These are phyloP conservation scores for Aleurites moluccanus DNA, from an alignment of 441 rosid species.

Conservation along the genomic window DNA sequence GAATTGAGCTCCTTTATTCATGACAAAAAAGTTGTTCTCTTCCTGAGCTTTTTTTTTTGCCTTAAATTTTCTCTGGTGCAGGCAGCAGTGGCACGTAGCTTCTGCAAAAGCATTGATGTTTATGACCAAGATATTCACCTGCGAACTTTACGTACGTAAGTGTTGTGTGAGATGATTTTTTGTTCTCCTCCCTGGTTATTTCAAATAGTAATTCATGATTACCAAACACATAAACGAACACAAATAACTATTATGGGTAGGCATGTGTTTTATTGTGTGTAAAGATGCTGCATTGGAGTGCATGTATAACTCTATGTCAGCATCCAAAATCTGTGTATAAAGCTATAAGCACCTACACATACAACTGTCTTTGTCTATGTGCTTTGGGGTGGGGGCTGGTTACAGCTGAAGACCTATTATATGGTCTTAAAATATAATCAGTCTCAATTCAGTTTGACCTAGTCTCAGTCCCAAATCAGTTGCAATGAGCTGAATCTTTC, in stretches of 20 bases:
- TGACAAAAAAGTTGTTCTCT: neutral
- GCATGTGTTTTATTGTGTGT: neutral
- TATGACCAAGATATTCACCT: constrained; percentile 79
- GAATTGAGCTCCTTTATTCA: neutral
- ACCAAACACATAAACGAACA: neutral
- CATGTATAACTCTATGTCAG: neutral
- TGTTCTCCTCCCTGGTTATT: neutral
- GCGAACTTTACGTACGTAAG: constrained; percentile 54
- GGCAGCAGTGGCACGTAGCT: constrained; percentile 68
- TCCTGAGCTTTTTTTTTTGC: neutral
- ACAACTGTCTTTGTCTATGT: neutral
- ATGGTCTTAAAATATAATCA: neutral
- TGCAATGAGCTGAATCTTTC: neutral
- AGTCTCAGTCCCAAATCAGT: neutral
- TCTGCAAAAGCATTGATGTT: constrained; percentile 55
- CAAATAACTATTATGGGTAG: neutral
- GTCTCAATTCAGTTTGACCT: neutral
- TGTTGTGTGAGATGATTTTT: constrained; percentile 9
- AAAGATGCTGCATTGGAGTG: neutral
- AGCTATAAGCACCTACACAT: neutral
- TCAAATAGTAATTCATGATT: neutral
- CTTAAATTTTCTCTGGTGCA: constrained; percentile 26
- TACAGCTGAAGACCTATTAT: neutral
- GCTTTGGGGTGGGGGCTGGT: neutral
- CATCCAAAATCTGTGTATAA: neutral